Evolutionary conservation across 2,329 filamentous ascomycete genomes (phyloP).

Genomic region (Fusarium xylarioides): DNA sequence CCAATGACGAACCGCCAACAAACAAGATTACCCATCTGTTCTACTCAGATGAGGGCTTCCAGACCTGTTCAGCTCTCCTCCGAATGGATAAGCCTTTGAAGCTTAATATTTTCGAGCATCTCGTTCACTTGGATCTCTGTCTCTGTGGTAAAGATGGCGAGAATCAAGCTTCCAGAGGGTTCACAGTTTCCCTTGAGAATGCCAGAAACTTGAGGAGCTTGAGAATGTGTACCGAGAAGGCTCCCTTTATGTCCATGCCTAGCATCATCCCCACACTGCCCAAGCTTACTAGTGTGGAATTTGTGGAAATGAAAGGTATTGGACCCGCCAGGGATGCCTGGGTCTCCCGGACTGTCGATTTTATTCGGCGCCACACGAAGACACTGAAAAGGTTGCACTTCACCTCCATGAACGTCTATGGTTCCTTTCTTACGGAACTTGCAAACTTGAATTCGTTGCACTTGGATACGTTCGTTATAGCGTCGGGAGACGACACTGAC

Average conservation of each 20-base stretch:
- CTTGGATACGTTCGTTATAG: constrained; percentile 2
- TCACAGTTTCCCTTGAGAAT: not conserved
- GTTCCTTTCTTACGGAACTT: not conserved
- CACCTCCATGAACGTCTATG: not conserved
- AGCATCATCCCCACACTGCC: not conserved
- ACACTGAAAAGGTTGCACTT: constrained; percentile 1
- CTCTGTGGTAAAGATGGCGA: not conserved
- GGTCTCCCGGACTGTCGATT: not conserved
- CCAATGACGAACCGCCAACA: too few species aligned
- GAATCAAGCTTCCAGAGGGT: rapidly evolving
- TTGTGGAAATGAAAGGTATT: not conserved
- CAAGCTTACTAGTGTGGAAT: not conserved
- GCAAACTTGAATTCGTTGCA: not conserved
- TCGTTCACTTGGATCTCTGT: constrained; percentile 7
- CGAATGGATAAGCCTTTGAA: not conserved
- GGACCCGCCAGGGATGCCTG: rapidly evolving
- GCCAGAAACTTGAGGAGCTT: not conserved
- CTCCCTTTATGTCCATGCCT: rapidly evolving
- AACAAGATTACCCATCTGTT: not conserved
- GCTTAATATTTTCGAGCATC: not conserved
- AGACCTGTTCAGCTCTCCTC: not conserved
- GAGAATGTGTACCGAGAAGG: not conserved
- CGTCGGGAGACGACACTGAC: not conserved
- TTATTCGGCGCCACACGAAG: not conserved
- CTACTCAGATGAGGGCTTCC: not conserved